Evolutionary conservation across 805 yeast species (phyloP), one percentile per base, ranked within the genome.

Genomic region (Candida parachauliodes): DNA sequence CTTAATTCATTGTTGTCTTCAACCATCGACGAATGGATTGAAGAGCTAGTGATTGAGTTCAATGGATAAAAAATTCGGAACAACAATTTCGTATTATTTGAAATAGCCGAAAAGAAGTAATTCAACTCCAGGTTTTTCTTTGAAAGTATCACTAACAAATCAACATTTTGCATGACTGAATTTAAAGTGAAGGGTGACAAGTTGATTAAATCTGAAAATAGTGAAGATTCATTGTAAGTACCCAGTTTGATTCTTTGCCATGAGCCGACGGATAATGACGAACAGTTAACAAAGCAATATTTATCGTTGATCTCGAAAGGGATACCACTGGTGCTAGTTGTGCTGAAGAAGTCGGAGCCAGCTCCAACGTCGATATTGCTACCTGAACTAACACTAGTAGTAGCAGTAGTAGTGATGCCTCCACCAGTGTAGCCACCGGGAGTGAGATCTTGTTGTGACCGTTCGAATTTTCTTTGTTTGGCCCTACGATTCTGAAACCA

Each of bases 401-500:
- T 18, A 11, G 14, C 8, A 7, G 18, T 4, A 7, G 27, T 10
- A 20, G 29, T 5, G 11, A 12, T 12, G 10, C 14, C 16, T 5
- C 26, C 36, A n/a, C n/a, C n/a, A n/a, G n/a, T n/a, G n/a, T n/a
- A n/a, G n/a, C n/a, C n/a, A n/a, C n/a, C n/a, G n/a, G n/a, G n/a
- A n/a, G n/a, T n/a, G n/a, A n/a, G n/a, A 17, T 19, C 28, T 14
- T 49, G 41, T 52, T 56, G 62, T 56, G 72, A 60, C 40, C 80
- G 71, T 48, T 79, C 84, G 50, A 75, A 59, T 58, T 83, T 83
- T 51, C 88, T 70, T 30, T 79, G 71, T 55, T 84, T 85, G 15
- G 93, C 93, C 45, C 97, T 65, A 49, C 89, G 68, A 55, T 88
- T 88, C 58, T 88, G 97, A 52, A 87, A 88, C 96, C 96, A 88